These are phyloP conservation scores for Mycena belliarum DNA, from an alignment of 768 basidiomycete species.

Conservation along the genomic window DNA sequence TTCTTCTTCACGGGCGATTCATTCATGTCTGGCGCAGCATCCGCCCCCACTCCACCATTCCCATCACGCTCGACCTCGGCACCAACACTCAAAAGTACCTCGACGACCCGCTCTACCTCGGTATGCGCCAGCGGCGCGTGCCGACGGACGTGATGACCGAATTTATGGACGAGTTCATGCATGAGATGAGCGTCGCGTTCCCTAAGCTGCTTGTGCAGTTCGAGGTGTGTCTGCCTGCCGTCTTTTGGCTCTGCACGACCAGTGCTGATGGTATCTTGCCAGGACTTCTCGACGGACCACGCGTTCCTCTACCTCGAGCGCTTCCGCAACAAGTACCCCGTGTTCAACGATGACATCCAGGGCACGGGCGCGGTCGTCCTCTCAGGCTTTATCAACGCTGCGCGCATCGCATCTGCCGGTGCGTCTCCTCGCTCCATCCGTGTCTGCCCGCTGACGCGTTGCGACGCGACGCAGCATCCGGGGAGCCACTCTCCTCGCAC, in stretches of 20 bases:
- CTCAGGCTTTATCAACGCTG: constrained; percentile 87
- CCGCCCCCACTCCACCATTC: constrained; percentile 75
- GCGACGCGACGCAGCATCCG: constrained; percentile 53
- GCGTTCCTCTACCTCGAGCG: constrained; percentile 76
- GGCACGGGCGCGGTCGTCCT: constrained; percentile 91
- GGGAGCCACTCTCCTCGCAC: constrained; percentile 66
- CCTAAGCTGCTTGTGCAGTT: constrained; percentile 87
- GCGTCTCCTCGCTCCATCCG: not conserved
- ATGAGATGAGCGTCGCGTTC: constrained; percentile 70
- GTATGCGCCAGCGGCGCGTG: constrained; percentile 71
- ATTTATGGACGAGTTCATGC: constrained; percentile 95
- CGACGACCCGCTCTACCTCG: constrained; percentile 88
- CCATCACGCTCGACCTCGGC: constrained; percentile 86
- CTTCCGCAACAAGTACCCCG: constrained; percentile 68
- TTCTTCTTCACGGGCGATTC: too few relatives aligned
- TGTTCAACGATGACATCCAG: constrained; percentile 93
- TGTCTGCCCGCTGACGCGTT: too few relatives aligned
- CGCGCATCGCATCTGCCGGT: constrained; percentile 62
- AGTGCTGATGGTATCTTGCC: not conserved
- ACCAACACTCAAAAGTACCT: constrained; percentile 82
- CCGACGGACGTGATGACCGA: constrained; percentile 65
- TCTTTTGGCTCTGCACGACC: not conserved
- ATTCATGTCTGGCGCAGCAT: constrained; percentile 44
- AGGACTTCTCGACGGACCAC: constrained; percentile 92
- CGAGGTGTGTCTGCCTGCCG: constrained; percentile 66